Percentiles rank a stretch among this genome's conserved stretches.
phyloP scores from a whole-genome alignment of 176 grass and related monocot species.

The Carex scoparia region DNA sequence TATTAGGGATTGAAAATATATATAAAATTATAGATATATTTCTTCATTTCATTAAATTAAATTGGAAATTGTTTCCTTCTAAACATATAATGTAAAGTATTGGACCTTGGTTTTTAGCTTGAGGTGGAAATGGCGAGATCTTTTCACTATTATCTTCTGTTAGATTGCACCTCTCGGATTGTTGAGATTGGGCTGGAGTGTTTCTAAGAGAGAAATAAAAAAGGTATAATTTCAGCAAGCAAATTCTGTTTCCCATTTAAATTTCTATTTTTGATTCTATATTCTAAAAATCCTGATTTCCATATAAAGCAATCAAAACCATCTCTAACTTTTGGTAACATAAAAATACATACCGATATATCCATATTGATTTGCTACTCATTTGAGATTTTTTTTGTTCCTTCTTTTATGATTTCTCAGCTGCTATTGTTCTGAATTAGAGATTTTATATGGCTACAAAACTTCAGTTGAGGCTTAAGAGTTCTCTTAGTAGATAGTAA shows the following conservation, averaged over 20 bases:
- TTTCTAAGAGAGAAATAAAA: slow-evolving; percentile 21
- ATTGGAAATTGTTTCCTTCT: slow-evolving; percentile 1
- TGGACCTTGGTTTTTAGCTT: slow-evolving; percentile 29
- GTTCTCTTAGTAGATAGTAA: neutral
- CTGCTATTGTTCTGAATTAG: neutral
- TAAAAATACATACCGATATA: neutral
- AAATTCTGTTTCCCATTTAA: neutral
- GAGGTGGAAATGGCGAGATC: slow-evolving; percentile 12
- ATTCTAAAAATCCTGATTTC: neutral
- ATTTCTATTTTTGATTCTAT: neutral
- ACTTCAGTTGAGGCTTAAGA: neutral
- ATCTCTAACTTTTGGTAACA: neutral
- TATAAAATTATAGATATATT: neutral
- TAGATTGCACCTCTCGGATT: slow-evolving; percentile 18
- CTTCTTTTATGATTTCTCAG: neutral
- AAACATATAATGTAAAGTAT: neutral
- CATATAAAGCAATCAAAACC: neutral
- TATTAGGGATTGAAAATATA: neutral
- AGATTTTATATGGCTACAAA: slow-evolving; percentile 1
- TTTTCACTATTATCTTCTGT: slow-evolving; percentile 2
- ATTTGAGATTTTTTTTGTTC: neutral
- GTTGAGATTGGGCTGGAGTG: slow-evolving; percentile 24
- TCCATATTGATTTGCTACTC: neutral
- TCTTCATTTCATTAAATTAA: neutral
- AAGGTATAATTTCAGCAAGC: neutral